These are phyloP conservation scores for Takashimella koratensis DNA, from an alignment of 1,284 basidiomycete genomes.

Conservation along the genomic window DNA sequence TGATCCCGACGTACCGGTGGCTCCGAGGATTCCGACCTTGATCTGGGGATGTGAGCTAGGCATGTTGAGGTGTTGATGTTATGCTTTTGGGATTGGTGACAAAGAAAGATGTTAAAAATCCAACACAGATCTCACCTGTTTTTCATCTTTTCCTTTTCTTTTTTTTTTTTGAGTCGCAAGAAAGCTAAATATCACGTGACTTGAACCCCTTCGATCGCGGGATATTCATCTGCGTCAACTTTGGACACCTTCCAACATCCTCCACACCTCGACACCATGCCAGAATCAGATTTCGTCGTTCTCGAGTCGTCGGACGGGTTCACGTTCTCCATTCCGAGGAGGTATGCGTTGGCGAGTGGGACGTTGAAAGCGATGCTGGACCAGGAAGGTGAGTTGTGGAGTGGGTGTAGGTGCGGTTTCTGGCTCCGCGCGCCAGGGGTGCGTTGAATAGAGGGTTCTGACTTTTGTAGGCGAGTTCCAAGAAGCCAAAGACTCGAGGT, in stretches of 20 bases:
- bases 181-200: background rate
- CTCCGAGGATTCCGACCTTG: constrained; percentile 90
- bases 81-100: too few species aligned
- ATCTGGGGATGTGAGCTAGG: constrained; percentile 48
- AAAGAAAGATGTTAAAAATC: background rate
- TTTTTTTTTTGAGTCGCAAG: background rate
- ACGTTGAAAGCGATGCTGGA: constrained; percentile 48
- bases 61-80: constrained; percentile 19
- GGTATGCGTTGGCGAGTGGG: constrained; percentile 43
- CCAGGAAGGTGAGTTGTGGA: constrained; percentile 39
- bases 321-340: constrained; percentile 44
- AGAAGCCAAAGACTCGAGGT: constrained; percentile 47
- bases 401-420: background rate
- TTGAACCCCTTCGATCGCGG: background rate
- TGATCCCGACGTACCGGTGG: constrained; percentile 62
- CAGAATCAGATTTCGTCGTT: constrained; percentile 39
- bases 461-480: constrained; percentile 43
- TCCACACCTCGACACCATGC: constrained; percentile 12
- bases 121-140: background rate
- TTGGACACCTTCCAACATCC: background rate
- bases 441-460: too few species aligned
- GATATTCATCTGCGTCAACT: too few species aligned
- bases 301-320: constrained; percentile 47
- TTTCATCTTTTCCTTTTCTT: background rate
- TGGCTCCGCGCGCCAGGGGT: background rate